Conservation (phyloP, 768 basidiomycete species). For the Termitomyces sp. region DNA sequence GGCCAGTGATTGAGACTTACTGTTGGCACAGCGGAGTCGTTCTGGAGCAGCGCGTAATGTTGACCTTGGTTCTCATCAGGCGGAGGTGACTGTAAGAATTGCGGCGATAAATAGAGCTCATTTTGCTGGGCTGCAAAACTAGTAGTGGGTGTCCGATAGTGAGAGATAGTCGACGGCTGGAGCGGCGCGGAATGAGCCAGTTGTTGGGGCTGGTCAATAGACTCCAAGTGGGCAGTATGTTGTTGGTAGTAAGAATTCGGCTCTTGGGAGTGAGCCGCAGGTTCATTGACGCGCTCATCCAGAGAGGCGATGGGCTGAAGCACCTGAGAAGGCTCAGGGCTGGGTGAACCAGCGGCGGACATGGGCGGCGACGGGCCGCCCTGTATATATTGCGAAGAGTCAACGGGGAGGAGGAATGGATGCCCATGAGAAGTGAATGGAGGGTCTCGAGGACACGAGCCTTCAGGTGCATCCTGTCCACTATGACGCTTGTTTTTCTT, state of each 20-base stretch:
- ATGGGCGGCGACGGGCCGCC: constrained; percentile 47
- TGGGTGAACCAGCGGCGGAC: constrained; percentile 45
- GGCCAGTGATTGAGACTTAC: neutral
- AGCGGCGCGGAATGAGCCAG: neutral
- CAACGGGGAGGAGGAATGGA: constrained; percentile 15
- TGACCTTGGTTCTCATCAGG: constrained; percentile 1
- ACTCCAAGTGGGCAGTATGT: too few species aligned
- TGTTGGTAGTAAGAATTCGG: constrained; percentile 4
- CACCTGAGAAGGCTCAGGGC: constrained; percentile 14
- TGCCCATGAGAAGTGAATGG: constrained; percentile 12
- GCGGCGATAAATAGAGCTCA: constrained; percentile 1
- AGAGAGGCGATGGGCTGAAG: neutral
- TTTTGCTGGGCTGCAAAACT: neutral
- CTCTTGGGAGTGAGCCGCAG: neutral
- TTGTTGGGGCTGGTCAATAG: too few species aligned
- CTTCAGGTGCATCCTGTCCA: neutral
- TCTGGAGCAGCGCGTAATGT: constrained; percentile 2
- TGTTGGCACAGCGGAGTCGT: neutral
- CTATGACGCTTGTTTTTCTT: constrained; percentile 3
- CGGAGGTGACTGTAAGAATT: neutral
- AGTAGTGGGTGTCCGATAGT: neutral
- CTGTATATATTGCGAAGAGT: constrained; percentile 26
- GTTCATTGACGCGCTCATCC: constrained; percentile 1
- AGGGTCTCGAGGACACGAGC: constrained; percentile 5
- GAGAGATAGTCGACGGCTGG: neutral